A percentile compares a stretch with the other conserved stretches of the same genome.
These are phyloP conservation scores for Talaromyces ruber DNA, from an alignment of 495 filamentous ascomycete species.

Conservation along the genomic window DNA sequence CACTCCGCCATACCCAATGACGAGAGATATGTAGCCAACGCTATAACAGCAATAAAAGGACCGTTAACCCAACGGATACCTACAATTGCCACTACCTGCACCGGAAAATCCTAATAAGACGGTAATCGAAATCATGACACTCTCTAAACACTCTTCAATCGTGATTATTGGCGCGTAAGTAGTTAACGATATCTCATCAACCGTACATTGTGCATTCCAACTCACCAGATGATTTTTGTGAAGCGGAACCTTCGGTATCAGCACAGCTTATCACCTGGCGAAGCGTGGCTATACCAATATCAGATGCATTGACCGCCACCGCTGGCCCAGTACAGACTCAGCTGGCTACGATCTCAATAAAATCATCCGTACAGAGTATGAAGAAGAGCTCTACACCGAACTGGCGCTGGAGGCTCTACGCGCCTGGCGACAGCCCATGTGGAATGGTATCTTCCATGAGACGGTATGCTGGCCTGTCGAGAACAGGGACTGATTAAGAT, in stretches of 20 bases:
- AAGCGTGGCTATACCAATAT: conserved; percentile 35
- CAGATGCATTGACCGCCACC: conserved; percentile 34
- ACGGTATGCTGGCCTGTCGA: not conserved
- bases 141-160: conserved; percentile 12
- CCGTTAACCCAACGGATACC: not conserved
- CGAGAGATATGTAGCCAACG: not conserved
- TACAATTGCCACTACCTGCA: not conserved
- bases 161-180: conserved; percentile 16
- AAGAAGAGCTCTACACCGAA: conserved; percentile 32
- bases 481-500: not conserved
- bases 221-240: conserved; percentile 15
- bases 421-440: conserved; percentile 5
- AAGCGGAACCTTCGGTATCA: conserved; percentile 35
- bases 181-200: not conserved
- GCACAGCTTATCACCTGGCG: conserved; percentile 36
- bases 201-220: not conserved
- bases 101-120: not conserved
- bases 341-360: conserved; percentile 37
- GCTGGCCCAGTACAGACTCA: conserved; percentile 32
- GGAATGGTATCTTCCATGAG: conserved; percentile 6
- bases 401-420: conserved; percentile 23
- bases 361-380: conserved; percentile 37
- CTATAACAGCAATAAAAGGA: not conserved
- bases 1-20: not conserved
- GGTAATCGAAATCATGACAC: conserved; percentile 6